Conservation (phyloP, 345 rosid species). For the Ceriops tagal region DNA sequence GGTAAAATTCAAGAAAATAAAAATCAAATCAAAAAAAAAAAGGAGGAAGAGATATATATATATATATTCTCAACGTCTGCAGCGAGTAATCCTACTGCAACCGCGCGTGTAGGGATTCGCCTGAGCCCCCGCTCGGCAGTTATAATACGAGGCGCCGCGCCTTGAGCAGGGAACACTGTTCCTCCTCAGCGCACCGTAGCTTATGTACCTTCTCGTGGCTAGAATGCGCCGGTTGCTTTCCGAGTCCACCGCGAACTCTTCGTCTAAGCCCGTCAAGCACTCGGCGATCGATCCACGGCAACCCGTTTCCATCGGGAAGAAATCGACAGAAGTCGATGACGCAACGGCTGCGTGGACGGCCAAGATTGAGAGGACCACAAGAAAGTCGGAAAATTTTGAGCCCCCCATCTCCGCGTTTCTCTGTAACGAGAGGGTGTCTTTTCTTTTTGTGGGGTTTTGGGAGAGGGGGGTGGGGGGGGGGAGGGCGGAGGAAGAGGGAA, state of each 20-base stretch:
- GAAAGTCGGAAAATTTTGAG: conserved; percentile 9
- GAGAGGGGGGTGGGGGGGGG: too few relatives aligned
- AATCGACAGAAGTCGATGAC: conserved; percentile 29
- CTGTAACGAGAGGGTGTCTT: neutral
- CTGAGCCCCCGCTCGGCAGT: conserved; percentile 32
- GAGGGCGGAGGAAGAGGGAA: too few relatives aligned
- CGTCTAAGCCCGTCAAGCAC: conserved; percentile 22
- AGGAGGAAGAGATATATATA: too few relatives aligned
- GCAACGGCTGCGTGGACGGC: conserved; percentile 34
- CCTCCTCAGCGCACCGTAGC: conserved; percentile 35
- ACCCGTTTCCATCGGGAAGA: conserved; percentile 37
- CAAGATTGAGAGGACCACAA: conserved; percentile 39
- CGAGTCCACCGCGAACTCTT: conserved; percentile 28
- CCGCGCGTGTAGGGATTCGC: conserved; percentile 36
- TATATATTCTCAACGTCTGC: conserved; percentile 3
- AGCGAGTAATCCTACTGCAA: conserved; percentile 26
- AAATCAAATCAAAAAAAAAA: neutral
- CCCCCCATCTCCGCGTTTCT: conserved; percentile 24
- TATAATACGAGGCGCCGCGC: conserved; percentile 34
- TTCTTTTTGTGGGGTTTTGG: too few relatives aligned
- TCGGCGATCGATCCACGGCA: conserved; percentile 31
- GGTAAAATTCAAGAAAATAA: neutral
- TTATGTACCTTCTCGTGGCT: conserved; percentile 22
- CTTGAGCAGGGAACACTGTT: conserved; percentile 35
- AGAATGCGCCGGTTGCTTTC: conserved; percentile 28